These are phyloP conservation scores for Boletellus ananas DNA, from an alignment of 768 basidiomycete species.

Conservation along the genomic window DNA sequence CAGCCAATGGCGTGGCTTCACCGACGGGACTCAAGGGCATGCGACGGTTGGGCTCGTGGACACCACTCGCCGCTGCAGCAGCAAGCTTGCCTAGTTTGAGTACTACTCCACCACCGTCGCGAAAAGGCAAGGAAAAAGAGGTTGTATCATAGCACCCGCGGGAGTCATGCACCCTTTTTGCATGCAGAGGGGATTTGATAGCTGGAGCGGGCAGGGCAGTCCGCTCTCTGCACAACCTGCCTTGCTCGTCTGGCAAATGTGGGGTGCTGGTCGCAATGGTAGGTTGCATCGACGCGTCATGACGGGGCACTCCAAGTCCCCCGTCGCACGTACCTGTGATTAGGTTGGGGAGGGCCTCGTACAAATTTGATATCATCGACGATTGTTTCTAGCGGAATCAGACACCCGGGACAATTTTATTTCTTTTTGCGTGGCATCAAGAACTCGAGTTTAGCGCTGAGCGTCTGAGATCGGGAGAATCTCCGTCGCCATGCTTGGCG, in stretches of 20 bases:
- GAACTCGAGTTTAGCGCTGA: too few species aligned
- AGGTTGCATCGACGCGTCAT: neutral
- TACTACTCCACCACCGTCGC: constrained; percentile 34
- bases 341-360: constrained; percentile 9
- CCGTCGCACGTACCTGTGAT: constrained; percentile 5
- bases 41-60: constrained; percentile 39
- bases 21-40: constrained; percentile 29
- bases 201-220: neutral
- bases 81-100: constrained; percentile 40
- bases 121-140: constrained; percentile 49
- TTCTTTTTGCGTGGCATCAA: constrained; percentile 3
- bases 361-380: constrained; percentile 16
- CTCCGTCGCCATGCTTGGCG: too few species aligned
- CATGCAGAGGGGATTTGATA: neutral
- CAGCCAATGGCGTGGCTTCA: constrained; percentile 3
- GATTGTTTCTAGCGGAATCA: constrained; percentile 14
- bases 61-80: constrained; percentile 28
- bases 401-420: constrained; percentile 10
- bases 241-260: neutral
- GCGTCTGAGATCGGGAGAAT: too few species aligned
- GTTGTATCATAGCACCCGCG: constrained; percentile 9
- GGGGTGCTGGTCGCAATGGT: constrained; percentile 2
- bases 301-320: neutral
- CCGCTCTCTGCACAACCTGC: neutral
- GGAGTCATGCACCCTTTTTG: neutral